Evolutionary conservation across 1,284 basidiomycete species (phyloP).

Genomic region (Rhodotorula sp.): DNA sequence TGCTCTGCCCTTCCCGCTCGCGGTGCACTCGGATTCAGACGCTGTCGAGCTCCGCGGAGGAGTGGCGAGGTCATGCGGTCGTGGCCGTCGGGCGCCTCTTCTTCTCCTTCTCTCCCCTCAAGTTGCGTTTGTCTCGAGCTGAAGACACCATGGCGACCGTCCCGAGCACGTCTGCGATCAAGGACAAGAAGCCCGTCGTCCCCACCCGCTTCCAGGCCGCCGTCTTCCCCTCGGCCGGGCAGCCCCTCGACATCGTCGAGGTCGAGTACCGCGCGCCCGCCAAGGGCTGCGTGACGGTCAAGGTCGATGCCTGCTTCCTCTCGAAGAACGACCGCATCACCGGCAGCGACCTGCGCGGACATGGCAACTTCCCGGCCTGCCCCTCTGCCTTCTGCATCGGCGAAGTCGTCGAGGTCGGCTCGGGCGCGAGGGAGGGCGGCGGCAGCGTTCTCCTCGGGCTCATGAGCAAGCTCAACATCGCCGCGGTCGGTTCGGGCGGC

Average conservation of each 20-base stretch:
- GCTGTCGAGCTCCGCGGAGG: no score
- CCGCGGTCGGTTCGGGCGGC: not conserved
- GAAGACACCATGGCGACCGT: not conserved
- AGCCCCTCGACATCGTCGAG: constrained; percentile 4
- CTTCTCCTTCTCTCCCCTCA: not conserved
- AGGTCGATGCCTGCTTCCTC: constrained; percentile 14
- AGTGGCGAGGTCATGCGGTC: no score
- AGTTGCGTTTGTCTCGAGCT: not conserved
- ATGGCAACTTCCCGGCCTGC: constrained; percentile 15
- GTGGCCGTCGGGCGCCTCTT: not conserved
- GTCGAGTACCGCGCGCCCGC: constrained; percentile 20
- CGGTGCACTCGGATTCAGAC: no score
- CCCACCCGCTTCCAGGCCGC: constrained; percentile 11
- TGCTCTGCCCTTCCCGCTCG: no score
- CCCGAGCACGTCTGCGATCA: not conserved
- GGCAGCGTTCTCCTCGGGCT: not conserved
- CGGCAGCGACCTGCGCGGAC: constrained; percentile 4
- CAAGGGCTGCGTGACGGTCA: constrained; percentile 14
- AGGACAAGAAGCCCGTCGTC: not conserved
- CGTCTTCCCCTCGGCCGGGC: not conserved
- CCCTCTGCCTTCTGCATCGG: constrained; percentile 19
- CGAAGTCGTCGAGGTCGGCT: constrained; percentile 13
- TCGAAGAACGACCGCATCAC: constrained; percentile 20
- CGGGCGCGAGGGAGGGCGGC: constrained; percentile 1
- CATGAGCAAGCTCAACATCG: not conserved